A percentile compares a stretch with the other conserved stretches of the same genome.
phyloP scores from a whole-genome alignment of 2,329 filamentous ascomycete species.

The Monilinia vaccinii-corymbosi region DNA sequence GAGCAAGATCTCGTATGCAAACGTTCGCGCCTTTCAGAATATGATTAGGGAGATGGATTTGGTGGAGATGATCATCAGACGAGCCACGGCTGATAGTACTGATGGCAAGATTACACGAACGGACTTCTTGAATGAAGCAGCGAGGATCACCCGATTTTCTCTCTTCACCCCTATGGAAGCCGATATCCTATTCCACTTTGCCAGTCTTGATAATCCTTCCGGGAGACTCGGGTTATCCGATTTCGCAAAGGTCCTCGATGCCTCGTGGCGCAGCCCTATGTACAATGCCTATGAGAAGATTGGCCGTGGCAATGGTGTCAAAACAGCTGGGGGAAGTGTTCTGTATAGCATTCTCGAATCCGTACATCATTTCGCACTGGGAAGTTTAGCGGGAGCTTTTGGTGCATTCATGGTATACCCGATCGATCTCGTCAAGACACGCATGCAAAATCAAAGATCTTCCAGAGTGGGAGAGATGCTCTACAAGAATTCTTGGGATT shows the following conservation, averaged over 20 bases:
- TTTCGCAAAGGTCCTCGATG: conserved; percentile 91
- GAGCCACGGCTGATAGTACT: conserved; percentile 69
- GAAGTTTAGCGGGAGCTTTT: conserved; percentile 87
- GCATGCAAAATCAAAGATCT: conserved; percentile 93
- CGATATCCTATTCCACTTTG: conserved; percentile 97
- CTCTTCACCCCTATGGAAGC: conserved; percentile 98
- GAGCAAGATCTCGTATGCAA: conserved; percentile 94
- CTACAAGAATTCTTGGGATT: conserved; percentile 97
- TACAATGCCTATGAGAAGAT: conserved; percentile 23
- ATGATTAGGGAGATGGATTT: conserved; percentile 97
- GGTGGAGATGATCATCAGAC: conserved; percentile 85
- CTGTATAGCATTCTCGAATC: conserved; percentile 64
- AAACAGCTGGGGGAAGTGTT: conserved; percentile 46
- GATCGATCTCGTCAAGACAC: conserved; percentile 96
- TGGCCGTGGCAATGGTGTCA: conserved; percentile 36
- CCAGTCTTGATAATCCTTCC: conserved; percentile 80
- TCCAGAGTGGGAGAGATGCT: conserved; percentile 74
- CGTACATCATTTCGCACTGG: conserved; percentile 81
- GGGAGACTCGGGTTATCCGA: conserved; percentile 73
- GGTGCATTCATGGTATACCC: conserved; percentile 99
- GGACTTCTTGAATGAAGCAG: conserved; percentile 91
- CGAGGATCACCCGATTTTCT: conserved; percentile 84
- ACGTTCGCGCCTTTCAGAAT: conserved; percentile 96
- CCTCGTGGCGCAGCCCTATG: conserved; percentile 67
- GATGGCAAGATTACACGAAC: conserved; percentile 91